Conservation (phyloP, 2,329 filamentous ascomycete species). For the Aspergillus pseudoterreus region DNA sequence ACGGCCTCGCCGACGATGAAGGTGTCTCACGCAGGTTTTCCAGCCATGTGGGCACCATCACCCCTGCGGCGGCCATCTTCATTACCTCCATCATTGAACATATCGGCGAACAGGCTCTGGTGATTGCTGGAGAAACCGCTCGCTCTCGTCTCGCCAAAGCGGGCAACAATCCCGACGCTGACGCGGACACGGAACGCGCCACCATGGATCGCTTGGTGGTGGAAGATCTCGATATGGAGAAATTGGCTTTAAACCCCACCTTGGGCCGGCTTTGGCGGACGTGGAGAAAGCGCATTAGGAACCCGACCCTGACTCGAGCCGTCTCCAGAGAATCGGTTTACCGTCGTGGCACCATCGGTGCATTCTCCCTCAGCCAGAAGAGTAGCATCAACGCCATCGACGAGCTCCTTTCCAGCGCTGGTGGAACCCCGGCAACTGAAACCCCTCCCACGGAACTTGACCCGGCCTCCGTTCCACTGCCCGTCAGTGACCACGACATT, state of each 20-base stretch:
- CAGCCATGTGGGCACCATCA: constrained; percentile 63
- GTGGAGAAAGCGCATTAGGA: constrained; percentile 73
- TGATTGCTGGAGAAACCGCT: constrained; percentile 82
- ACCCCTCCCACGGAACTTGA: constrained; percentile 23
- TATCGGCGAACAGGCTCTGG: constrained; percentile 83
- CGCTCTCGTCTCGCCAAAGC: constrained; percentile 40
- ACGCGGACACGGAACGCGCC: constrained; percentile 41
- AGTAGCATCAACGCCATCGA: constrained; percentile 36
- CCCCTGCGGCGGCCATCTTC: constrained; percentile 91
- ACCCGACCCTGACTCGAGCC: constrained; percentile 36
- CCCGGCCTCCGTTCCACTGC: constrained; percentile 28
- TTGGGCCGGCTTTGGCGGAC: constrained; percentile 88
- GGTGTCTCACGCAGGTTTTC: constrained; percentile 56
- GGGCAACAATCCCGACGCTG: constrained; percentile 54
- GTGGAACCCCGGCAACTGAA: constrained; percentile 12
- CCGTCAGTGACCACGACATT: constrained; percentile 34
- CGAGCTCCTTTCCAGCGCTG: constrained; percentile 17
- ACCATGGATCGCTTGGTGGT: constrained; percentile 67
- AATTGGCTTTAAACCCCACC: constrained; percentile 82
- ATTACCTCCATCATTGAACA: constrained; percentile 92
- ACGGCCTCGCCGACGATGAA: constrained; percentile 61
- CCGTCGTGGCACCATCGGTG: constrained; percentile 24
- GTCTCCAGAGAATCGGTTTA: constrained; percentile 40
- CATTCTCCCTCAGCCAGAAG: constrained; percentile 30
- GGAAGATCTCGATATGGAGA: constrained; percentile 88